Percentiles rank a stretch among this genome's conserved stretches.
These are phyloP conservation scores for Laburnicola sp. DNA, from an alignment of 2,329 filamentous ascomycete species.

Conservation along the genomic window DNA sequence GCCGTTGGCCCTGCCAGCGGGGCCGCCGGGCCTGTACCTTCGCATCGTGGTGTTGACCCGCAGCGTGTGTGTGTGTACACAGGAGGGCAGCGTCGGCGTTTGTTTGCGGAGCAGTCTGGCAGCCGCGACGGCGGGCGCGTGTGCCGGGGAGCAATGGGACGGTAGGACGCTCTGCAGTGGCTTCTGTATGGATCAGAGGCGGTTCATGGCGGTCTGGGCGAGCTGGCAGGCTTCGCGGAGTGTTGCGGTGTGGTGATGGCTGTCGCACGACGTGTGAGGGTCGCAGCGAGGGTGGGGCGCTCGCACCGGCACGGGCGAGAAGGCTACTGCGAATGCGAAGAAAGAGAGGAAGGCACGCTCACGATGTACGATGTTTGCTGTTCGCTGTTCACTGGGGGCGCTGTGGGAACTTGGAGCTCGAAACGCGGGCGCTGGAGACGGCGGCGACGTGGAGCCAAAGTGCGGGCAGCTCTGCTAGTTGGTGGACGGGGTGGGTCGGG, in stretches of 20 bases:
- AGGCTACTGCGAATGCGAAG: no score
- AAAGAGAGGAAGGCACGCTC: no score
- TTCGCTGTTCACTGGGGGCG: not conserved
- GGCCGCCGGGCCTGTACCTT: conserved; percentile 33
- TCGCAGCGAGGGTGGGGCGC: not conserved
- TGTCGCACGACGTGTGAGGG: conserved; percentile 1
- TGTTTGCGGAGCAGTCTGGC: conserved; percentile 3
- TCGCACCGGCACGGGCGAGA: no score
- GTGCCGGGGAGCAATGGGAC: not conserved
- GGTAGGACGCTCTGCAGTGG: not conserved
- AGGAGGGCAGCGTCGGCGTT: conserved; percentile 2
- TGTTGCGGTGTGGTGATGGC: conserved; percentile 4
- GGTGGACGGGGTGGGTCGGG: conserved; percentile 2
- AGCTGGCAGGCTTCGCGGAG: not conserved
- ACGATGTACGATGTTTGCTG: no score
- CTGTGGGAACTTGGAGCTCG: conserved; percentile 2
- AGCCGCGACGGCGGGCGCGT: not conserved
- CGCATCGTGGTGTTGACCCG: conserved; percentile 28
- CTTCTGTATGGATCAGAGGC: conserved; percentile 1
- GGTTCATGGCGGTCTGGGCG: conserved; percentile 1
- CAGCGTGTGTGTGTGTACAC: not conserved
- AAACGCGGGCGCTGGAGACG: not conserved
- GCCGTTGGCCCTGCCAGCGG: conserved; percentile 39
- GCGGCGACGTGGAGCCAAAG: not conserved
- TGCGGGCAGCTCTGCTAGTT: not conserved